phyloP scores from a whole-genome alignment of 2,329 filamentous ascomycete genomes.

The Phaeosphaeriaceae sp. region DNA sequence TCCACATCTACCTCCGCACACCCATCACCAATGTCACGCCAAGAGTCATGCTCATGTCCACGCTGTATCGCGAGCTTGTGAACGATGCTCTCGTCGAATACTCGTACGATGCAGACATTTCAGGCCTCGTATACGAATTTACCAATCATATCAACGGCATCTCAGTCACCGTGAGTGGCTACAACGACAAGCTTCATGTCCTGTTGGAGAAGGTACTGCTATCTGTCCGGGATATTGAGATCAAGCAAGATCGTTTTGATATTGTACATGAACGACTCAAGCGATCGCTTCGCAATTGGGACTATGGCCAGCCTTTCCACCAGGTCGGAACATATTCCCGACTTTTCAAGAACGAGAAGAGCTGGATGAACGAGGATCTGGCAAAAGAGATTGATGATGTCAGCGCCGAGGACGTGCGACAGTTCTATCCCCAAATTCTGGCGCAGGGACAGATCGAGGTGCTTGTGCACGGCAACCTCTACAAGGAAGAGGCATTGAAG shows the following conservation, averaged over 20 bases:
- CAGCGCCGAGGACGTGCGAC: slow-evolving; percentile 74
- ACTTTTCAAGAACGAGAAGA: slow-evolving; percentile 78
- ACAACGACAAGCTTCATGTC: slow-evolving; percentile 95
- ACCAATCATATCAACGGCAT: slow-evolving; percentile 74
- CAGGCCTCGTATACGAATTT: slow-evolving; percentile 86
- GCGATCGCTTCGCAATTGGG: slow-evolving; percentile 83
- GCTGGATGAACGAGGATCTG: slow-evolving; percentile 81
- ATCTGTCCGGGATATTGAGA: slow-evolving; percentile 82
- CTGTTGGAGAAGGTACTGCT: slow-evolving; percentile 86
- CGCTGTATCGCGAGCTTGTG: slow-evolving; percentile 84
- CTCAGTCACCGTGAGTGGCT: slow-evolving; percentile 81
- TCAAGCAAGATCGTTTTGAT: slow-evolving; percentile 86
- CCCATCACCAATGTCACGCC: slow-evolving; percentile 81
- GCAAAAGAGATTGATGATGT: slow-evolving; percentile 77
- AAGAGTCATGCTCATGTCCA: slow-evolving; percentile 77
- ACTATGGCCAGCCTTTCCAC: slow-evolving; percentile 85
- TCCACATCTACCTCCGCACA: slow-evolving; percentile 81
- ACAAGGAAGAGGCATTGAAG: slow-evolving; percentile 89
- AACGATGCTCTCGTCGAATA: slow-evolving; percentile 90
- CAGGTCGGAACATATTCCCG: slow-evolving; percentile 84
- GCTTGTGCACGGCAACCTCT: slow-evolving; percentile 88
- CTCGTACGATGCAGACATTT: slow-evolving; percentile 93
- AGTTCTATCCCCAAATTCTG: slow-evolving; percentile 81
- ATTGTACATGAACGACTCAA: slow-evolving; percentile 87
- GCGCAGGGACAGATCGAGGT: slow-evolving; percentile 87